Evolutionary conservation across 305 asterid species (phyloP).

Genomic region (Lippia alba): DNA sequence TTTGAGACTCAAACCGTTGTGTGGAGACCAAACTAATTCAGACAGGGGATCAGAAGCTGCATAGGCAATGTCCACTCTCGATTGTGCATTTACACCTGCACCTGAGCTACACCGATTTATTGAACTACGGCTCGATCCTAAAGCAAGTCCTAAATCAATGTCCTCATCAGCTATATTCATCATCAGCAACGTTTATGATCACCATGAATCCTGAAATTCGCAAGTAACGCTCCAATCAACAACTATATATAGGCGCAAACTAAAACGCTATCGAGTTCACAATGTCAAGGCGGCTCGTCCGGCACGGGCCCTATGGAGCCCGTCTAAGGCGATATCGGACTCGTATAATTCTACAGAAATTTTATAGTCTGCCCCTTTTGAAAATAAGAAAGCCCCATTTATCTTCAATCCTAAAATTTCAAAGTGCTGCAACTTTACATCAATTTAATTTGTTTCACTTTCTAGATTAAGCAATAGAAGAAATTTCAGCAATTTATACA

Average conservation of each 20-base stretch:
- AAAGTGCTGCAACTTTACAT: no score
- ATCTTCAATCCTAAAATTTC: no score
- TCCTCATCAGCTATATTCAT: slow-evolving; percentile 50
- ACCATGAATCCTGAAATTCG: slow-evolving; percentile 35
- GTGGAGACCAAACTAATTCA: slow-evolving; percentile 88
- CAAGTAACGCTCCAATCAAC: not conserved
- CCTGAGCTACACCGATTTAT: slow-evolving; percentile 47
- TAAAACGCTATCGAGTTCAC: no score
- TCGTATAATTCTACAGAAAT: no score
- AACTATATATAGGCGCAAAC: no score
- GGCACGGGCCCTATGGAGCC: no score
- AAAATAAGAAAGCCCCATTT: no score
- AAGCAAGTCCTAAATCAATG: slow-evolving; percentile 58
- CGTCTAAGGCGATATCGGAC: no score
- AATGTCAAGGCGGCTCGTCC: no score
- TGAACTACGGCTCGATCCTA: slow-evolving; percentile 50
- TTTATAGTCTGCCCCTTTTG: no score
- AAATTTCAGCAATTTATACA: not conserved
- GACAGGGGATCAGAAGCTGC: slow-evolving; percentile 73
- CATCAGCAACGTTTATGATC: slow-evolving; percentile 26
- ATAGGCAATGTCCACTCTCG: slow-evolving; percentile 51
- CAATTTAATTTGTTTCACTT: no score
- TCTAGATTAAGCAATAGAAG: not conserved
- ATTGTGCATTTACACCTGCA: slow-evolving; percentile 94
- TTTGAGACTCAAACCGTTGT: slow-evolving; percentile 68